Percentiles rank a stretch among this genome's conserved stretches.
Evolutionary conservation across 306 rosid genomes (phyloP).

Genomic region (Cucurbita argyrosperma): DNA sequence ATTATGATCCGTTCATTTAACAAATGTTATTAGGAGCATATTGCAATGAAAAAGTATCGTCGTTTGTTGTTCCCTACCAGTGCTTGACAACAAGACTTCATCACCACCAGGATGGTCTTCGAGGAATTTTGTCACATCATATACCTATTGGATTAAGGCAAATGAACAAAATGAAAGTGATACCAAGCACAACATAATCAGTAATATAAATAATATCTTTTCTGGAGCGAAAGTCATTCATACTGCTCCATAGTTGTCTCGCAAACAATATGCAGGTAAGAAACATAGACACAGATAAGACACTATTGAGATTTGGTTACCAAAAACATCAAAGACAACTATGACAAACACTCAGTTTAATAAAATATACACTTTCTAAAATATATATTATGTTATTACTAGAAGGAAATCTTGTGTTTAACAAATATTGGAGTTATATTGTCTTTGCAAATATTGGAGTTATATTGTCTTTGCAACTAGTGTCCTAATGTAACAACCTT

Average conservation of each 20-base stretch:
- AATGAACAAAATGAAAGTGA: slow-evolving; percentile 4
- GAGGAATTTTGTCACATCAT: slow-evolving; percentile 75
- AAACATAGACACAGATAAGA: background rate
- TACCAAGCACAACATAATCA: background rate
- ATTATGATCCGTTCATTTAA: background rate
- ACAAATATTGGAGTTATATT: no score
- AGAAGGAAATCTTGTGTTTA: no score
- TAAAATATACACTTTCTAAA: no score
- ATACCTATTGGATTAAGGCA: slow-evolving; percentile 39
- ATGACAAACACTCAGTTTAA: no score
- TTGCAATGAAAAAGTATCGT: background rate
- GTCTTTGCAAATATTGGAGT: no score
- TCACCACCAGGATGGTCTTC: slow-evolving; percentile 99
- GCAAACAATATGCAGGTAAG: background rate
- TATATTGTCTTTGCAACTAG: no score
- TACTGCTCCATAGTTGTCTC: background rate
- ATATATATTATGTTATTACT: no score
- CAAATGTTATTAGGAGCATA: background rate
- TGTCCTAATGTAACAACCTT: no score
- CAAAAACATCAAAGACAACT: no score
- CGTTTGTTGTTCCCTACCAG: slow-evolving; percentile 31
- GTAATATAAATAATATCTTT: background rate
- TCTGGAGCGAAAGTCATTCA: background rate
- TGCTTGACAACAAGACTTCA: slow-evolving; percentile 55
- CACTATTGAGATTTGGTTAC: no score